phyloP scores from a whole-genome alignment of 257 asterid genomes.

The Striga asiatica region DNA sequence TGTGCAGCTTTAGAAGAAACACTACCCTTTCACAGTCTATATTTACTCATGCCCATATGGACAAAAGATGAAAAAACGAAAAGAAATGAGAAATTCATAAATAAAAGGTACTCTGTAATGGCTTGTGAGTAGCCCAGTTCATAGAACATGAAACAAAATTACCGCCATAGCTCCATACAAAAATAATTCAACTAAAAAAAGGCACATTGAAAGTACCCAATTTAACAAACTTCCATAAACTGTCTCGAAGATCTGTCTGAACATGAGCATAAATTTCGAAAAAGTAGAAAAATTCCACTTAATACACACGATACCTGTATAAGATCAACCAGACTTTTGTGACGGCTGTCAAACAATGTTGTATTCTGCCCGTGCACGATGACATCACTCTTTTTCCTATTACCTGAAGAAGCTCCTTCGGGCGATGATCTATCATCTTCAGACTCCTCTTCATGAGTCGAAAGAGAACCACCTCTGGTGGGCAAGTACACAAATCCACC shows the following conservation, averaged over 20 bases:
- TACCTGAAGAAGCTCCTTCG: conserved; percentile 10
- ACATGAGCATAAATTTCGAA: background rate
- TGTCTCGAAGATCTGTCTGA: conserved; percentile 1
- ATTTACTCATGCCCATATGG: no score
- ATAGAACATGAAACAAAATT: background rate
- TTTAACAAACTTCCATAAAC: background rate
- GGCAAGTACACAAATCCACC: conserved; percentile 29
- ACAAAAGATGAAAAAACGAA: no score
- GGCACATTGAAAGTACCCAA: no score
- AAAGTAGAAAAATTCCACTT: conserved; percentile 4
- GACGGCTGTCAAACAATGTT: conserved; percentile 37
- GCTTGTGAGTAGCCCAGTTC: no score
- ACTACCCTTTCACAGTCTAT: no score
- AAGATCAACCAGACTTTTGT: conserved; percentile 60
- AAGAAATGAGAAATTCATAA: no score
- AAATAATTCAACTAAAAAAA: no score
- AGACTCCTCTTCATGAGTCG: conserved; percentile 77
- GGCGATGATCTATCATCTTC: conserved; percentile 48
- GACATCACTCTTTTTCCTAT: conserved; percentile 22
- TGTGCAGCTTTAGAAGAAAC: no score
- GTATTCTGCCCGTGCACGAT: conserved; percentile 23
- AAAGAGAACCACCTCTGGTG: conserved; percentile 45
- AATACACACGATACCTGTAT: conserved; percentile 46
- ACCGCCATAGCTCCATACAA: no score
- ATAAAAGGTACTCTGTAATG: no score